These are phyloP conservation scores for Cyberlindnera veronae DNA, from an alignment of 805 yeast species.

Conservation along the genomic window DNA sequence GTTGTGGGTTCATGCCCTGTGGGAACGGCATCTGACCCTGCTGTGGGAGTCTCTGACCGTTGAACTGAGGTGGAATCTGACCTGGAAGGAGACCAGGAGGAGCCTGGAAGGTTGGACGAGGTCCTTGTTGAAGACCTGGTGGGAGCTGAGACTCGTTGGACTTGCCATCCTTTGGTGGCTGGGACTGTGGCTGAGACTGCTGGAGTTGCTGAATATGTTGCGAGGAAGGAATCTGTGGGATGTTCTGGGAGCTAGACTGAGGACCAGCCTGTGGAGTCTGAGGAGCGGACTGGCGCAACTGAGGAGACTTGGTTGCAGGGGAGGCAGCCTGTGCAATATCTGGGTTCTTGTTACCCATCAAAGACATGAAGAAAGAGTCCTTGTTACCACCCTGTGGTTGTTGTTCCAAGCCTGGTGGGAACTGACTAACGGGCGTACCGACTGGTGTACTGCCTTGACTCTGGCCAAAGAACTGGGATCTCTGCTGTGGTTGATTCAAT, in stretches of 20 bases:
- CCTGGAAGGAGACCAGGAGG: constrained; percentile 14
- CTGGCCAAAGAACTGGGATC: constrained; percentile 17
- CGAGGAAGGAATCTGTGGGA: constrained; percentile 1
- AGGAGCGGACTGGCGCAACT: constrained; percentile 3
- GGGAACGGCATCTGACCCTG: constrained; percentile 13
- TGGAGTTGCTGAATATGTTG: constrained; percentile 11
- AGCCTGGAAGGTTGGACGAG: constrained; percentile 2
- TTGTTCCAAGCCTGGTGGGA: constrained; percentile 22
- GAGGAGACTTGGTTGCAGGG: constrained; percentile 7
- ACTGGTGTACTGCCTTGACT: constrained; percentile 11
- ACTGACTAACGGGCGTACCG: constrained; percentile 8
- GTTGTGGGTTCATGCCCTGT: constrained; percentile 20
- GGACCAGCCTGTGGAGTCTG: constrained; percentile 4
- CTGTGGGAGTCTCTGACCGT: constrained; percentile 11
- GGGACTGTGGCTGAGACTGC: constrained; percentile 7
- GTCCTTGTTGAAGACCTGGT: constrained; percentile 7
- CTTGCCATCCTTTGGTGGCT: neutral
- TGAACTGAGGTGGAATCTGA: constrained; percentile 21
- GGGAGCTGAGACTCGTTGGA: constrained; percentile 2
- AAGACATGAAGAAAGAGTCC: constrained; percentile 27
- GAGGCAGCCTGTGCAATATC: constrained; percentile 6
- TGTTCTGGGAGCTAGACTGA: constrained; percentile 2
- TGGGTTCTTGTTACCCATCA: constrained; percentile 20
- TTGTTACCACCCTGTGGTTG: constrained; percentile 15
- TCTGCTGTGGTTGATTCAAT: constrained; percentile 1